Base-by-base conservation (phyloP, 768 basidiomycete species). In the Calocybe gangraenosa region DNA sequence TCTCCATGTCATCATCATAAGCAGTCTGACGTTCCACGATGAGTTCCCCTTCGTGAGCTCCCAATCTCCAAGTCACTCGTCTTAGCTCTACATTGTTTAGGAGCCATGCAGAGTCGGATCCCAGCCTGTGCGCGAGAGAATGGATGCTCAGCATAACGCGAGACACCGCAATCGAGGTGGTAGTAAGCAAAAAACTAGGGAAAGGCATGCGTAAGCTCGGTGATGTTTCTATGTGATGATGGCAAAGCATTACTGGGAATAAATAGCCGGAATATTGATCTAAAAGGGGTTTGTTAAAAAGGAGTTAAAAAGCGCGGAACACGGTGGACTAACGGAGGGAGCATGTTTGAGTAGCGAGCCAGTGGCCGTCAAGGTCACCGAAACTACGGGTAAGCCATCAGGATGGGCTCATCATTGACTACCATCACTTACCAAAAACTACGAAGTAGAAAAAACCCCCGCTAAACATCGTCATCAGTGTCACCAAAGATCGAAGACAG, bases 31-130 rank as follows among this genome's bases (percentile, higher is more conserved):
- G 50, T 19, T 67, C 67, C 6, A 68, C 58, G 37, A 67, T 60
- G 15, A 74, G 57, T 46, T 73, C 72, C 11, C 69, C 65, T 33
- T 66, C 65, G 21, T 50, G 61, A 7, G 51, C 49, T 7, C 70
- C 72, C 9, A 21, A 56, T 19, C 59, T 63, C 66, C 69, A 72
- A 1, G 54, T 61, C 2, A 75, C 65, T 19, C 73, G 69, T 32
- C 65, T 68, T 19, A 76, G 61, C 55, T 76, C 73, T 5, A 68
- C 65, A 47, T 70, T 65, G 52, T 63, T 74, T 18, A 76, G 62
- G 7, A 75, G 57, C 71, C 68, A 74, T 9, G 63, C 61, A 1
- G 69, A 63, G 28, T 70, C 66, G 6, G 73, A 67, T 23, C 70
- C 66, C 15, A 68, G 55, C 14, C 61, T 59, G 20, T 65, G 59